These are phyloP conservation scores for Kwoniella botswanensis DNA, from an alignment of 768 basidiomycete species.

Conservation along the genomic window DNA sequence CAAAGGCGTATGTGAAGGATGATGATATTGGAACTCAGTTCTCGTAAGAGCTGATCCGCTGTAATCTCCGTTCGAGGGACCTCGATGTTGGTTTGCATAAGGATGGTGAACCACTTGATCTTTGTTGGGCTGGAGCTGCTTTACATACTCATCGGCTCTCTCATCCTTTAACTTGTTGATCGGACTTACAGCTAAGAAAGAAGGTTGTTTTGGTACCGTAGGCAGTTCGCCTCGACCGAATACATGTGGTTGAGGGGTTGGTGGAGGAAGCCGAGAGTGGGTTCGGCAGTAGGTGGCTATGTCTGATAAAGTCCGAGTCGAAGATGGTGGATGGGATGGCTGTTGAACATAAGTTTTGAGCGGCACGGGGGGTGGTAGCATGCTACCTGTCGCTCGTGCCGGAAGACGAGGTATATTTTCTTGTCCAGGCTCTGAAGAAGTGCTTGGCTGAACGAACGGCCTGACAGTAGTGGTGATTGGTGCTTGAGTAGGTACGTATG, in stretches of 20 bases:
- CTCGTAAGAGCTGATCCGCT: too few species aligned
- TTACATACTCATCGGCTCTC: neutral
- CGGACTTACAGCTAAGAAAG: neutral
- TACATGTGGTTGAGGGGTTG: neutral
- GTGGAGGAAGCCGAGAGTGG: constrained; percentile 1
- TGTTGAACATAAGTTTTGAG: neutral
- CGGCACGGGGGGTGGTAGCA: neutral
- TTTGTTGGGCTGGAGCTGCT: too few species aligned
- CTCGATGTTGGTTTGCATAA: too few species aligned
- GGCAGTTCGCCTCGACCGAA: neutral
- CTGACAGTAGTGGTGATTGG: too few species aligned
- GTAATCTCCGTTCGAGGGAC: too few species aligned
- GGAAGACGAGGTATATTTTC: neutral
- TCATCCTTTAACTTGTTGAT: neutral
- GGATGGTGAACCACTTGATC: too few species aligned
- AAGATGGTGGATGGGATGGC: neutral
- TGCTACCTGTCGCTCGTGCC: neutral
- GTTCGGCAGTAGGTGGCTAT: neutral
- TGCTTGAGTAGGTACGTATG: too few species aligned
- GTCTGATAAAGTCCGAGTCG: neutral
- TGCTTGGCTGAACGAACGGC: too few species aligned
- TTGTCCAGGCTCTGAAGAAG: neutral
- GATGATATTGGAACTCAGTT: too few species aligned
- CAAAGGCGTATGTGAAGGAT: too few species aligned
- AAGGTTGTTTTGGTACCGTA: constrained; percentile 4